phyloP scores from a whole-genome alignment of 116 monocot species.

The Zostera marina region DNA sequence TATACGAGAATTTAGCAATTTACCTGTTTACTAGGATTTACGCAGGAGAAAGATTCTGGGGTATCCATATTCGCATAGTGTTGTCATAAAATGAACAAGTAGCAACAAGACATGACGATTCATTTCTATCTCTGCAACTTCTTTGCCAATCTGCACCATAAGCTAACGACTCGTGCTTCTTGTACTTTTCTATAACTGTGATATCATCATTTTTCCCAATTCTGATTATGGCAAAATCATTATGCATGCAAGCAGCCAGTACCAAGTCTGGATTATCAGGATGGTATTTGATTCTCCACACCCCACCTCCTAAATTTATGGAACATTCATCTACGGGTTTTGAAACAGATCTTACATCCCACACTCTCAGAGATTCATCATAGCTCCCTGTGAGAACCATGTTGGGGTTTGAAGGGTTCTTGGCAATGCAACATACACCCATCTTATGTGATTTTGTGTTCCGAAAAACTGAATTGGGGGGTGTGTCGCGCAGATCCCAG shows the following conservation, averaged over 20 bases:
- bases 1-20: no score
- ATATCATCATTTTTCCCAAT: conserved; percentile 18
- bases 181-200: conserved; percentile 41
- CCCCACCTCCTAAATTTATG: conserved; percentile 68
- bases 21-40: not conserved
- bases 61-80: conserved; percentile 54
- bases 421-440: conserved; percentile 84
- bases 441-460: conserved; percentile 76
- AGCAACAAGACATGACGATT: conserved; percentile 32
- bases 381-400: conserved; percentile 71
- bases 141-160: conserved; percentile 90
- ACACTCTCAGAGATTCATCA: conserved; percentile 71
- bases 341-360: conserved; percentile 56
- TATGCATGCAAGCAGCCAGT: conserved; percentile 92
- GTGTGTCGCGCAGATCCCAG: conserved; percentile 68
- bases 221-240: conserved; percentile 63
- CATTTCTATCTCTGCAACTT: conserved; percentile 7
- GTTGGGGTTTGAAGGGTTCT: conserved; percentile 27
- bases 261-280: conserved; percentile 25
- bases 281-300: conserved; percentile 83
- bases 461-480: conserved; percentile 38
- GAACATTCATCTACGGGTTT: conserved; percentile 37
- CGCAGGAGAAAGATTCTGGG: conserved; percentile 16
- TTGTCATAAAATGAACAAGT: conserved; percentile 87
- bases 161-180: conserved; percentile 69